Percentiles rank a stretch among this genome's conserved stretches.
phyloP scores from a whole-genome alignment of 2,329 filamentous ascomycete species.

The Epichloe bromicola region DNA sequence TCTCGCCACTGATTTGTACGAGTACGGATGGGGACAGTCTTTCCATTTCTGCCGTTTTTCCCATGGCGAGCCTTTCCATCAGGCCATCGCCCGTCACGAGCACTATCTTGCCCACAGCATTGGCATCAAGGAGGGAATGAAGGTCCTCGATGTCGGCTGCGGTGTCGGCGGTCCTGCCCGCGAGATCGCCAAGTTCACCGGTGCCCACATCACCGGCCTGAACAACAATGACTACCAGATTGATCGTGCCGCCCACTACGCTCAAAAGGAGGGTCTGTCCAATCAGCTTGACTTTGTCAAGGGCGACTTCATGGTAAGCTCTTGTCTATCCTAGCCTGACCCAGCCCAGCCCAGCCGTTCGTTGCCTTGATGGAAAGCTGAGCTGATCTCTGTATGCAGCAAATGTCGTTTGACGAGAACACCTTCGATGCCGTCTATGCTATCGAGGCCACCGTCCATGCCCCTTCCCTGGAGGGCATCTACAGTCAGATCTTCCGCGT shows the following conservation, averaged over 20 bases:
- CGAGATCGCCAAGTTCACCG: slow-evolving; percentile 93
- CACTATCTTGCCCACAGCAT: slow-evolving; percentile 93
- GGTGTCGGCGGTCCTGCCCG: slow-evolving; percentile 91
- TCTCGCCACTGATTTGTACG: slow-evolving; percentile 88
- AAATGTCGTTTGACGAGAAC: slow-evolving; percentile 91
- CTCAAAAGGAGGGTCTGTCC: slow-evolving; percentile 65
- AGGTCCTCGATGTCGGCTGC: slow-evolving; percentile 89
- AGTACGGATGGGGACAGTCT: slow-evolving; percentile 90
- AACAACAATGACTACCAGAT: slow-evolving; percentile 99
- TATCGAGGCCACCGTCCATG: slow-evolving; percentile 94
- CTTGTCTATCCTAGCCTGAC: not conserved
- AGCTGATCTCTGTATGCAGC: slow-evolving; percentile 1
- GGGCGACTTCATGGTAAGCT: slow-evolving; percentile 78
- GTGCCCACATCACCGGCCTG: slow-evolving; percentile 74
- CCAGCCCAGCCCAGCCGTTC: not conserved
- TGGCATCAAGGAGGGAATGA: slow-evolving; percentile 73
- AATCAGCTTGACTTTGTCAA: slow-evolving; percentile 78
- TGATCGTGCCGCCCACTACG: slow-evolving; percentile 78
- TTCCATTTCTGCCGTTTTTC: slow-evolving; percentile 98
- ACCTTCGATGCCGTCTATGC: slow-evolving; percentile 91
- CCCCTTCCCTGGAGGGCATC: slow-evolving; percentile 77
- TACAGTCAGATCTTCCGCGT: slow-evolving; percentile 93
- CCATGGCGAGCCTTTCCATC: slow-evolving; percentile 71
- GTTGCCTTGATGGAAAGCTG: not conserved
- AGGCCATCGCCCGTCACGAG: slow-evolving; percentile 91